Evolutionary conservation across 169 alveolate species (phyloP), one percentile per base, ranked within the genome.

Genomic region (Cryptosporidium viatorum): DNA sequence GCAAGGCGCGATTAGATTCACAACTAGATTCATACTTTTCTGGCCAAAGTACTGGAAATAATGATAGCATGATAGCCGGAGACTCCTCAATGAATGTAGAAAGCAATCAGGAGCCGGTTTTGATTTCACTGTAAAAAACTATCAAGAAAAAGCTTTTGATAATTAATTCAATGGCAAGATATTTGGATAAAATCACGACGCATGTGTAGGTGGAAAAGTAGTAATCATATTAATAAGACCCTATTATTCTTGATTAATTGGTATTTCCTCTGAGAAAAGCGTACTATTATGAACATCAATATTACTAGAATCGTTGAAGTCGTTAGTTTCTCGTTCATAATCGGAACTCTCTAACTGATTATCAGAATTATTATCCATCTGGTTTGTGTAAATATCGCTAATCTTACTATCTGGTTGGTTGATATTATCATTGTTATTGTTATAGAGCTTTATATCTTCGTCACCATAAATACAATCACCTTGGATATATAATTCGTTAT

Each of bases 1-100:
- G 86, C 55, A 74, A 74, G 41, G 86, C 86, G 35, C 31, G 86
- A 26, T n/a, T 74, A 60, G 86, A 74, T 37, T 74, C 86, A 12
- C 86, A 74, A 21, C 33, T 74, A 26, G 71, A 74, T 43, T 74
- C 86, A 35, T 74, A 74, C 55, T 74, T 74, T 74, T 74, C 86
- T 58, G 86, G 86, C 3, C 86, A 74, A 33, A 52, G 85, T 9
- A 26, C 67, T 48, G 69, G 85, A 70, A 45, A 70, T 21, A 37
- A 41, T 43, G 85, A 71, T 26, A 58, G 69, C 37, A 35, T 74
- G n/a, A 6, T 16, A 39, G 12, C 55, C 31, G 55, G 58, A 8
- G 86, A 74, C 31, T 58, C 48, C 8, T 68, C 71, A 33, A 74
- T 74, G 86, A 59, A 29, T 35, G 37, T 59, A 45, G 86, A 74